Base-by-base conservation (phyloP, 2,329 filamentous ascomycete species). In the Fusarium guadeloupense region DNA sequence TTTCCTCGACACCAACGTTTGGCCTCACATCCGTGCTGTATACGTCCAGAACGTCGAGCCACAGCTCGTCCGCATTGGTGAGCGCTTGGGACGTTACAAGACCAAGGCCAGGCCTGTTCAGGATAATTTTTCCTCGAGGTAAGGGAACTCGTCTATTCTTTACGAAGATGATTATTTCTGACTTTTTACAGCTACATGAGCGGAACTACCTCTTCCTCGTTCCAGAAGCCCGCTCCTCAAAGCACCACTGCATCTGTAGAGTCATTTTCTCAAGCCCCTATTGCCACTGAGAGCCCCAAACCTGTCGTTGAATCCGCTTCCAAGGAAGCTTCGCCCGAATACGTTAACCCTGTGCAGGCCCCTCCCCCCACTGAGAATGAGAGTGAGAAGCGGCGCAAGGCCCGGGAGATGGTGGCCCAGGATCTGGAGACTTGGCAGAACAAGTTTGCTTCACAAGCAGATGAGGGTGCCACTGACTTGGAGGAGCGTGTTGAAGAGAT, bases 1-100 rank as follows among this genome's bases (percentile, higher is more conserved):
- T 12, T 94, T 97, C 70, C 77, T 96, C 28, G 86, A 92, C 54
- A 85, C 86, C 40, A 89, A 87, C 3, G 80, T 98, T 14, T 95
- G 91, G 89, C 94, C 94, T 3, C 89, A 90, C 63, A 62, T 97
- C 10, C 87, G 90, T 21, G 83, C 90, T 13, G 78, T 97, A 6
- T 98, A 98, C 71, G 85, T 89, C 10, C 89, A 97, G 71, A 97
- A 96, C 68, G 93, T 99, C 4, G 93, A 98, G 77, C 96, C 96
- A 13, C 96, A 99, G 76, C 83, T 99, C 13, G 85, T 94, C 52
- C 92, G 93, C 69, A 98, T 99, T 69, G 91, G 92, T 12, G 90
- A 97, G 78, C 88, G 93, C 39, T 84, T 99, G 10, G 93, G 93
- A 34, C 83, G 90, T 41, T 91, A 93, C 75, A 88, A 82, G 63